Base-by-base conservation (phyloP, 164 flowering plant genomes). In the Magnolia kwangsiensis region DNA sequence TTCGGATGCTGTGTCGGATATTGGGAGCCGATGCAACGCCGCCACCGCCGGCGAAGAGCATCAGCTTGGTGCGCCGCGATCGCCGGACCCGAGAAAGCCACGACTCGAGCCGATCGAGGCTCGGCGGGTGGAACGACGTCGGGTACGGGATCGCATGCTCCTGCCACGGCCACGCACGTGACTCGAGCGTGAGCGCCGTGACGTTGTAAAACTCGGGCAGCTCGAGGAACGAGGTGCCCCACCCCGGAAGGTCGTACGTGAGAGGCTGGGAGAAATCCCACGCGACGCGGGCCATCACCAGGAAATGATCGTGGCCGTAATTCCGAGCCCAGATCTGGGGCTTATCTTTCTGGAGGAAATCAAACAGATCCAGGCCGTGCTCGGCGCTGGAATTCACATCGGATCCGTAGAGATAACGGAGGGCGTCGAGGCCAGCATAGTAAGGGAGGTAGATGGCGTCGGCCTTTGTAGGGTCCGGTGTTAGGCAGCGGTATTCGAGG, bases 11-110 rank as follows among this genome's bases (percentile, higher is more conserved):
- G 61, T 89, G 83, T 16, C 98, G 81, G 29, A 96, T 86, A 68
- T 92, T 96, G 8, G 95, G 92, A 0, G 84, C 74, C 3, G 86
- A 18, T 2, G 91, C 83, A 18, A 81, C 74, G n/a, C 95, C 94
- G 6, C 97, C 98, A 1, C 98, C 99, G 23, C 96, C 99, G 19
- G 96, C 97, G 75, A 96, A 94, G 63, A 96, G 72, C 88, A 87
- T 86, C 50, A 94, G 76, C 0, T 90, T 80, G 20, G 81, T 80
- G 59, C 99, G 78, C 8, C 78, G 78, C 0, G 98, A 85, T 8
- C 83, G 83, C 50, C 88, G 78, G 0, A 86, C 95, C 8, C 98
- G 79, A 8, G 45, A 76, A 45, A 89, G 31, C 99, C 99, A 96
- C 3, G 88, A 79, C 49, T 88, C 87, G 50, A 90, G 75, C 10